phyloP scores from a whole-genome alignment of 257 asterid genomes.

The Rubia yunnanensis region DNA sequence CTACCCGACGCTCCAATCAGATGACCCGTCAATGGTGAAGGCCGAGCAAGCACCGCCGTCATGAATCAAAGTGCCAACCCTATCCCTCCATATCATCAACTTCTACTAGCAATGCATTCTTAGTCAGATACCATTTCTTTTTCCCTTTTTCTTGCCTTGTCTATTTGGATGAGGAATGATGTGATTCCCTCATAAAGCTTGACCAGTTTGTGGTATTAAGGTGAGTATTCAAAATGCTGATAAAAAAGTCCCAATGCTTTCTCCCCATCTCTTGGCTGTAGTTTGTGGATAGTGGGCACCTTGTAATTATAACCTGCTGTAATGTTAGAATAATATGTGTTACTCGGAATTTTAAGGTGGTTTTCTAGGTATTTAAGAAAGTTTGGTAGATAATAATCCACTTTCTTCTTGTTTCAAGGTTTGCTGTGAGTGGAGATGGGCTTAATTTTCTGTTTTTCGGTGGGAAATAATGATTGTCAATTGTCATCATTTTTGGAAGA shows the following conservation, averaged over 20 bases:
- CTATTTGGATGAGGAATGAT: conserved; percentile 17
- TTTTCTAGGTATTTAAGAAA: not conserved
- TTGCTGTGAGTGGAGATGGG: not conserved
- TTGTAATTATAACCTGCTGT: conserved; percentile 13
- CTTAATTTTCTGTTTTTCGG: not conserved
- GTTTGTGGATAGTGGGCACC: conserved; percentile 24
- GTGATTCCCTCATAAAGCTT: conserved; percentile 18
- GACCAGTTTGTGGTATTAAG: conserved; percentile 19
- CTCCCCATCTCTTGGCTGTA: conserved; percentile 19
- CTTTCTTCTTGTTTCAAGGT: not conserved
- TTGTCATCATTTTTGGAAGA: not conserved
- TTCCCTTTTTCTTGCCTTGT: not conserved
- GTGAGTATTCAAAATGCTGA: conserved; percentile 14
- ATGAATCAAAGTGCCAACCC: conserved; percentile 34
- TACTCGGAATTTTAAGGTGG: not conserved
- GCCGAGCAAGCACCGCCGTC: conserved; percentile 60
- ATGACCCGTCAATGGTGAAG: conserved; percentile 42
- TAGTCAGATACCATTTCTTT: conserved; percentile 32
- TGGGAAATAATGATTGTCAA: not conserved
- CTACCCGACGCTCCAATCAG: conserved; percentile 47
- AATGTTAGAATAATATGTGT: not conserved
- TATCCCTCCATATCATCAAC: conserved; percentile 16
- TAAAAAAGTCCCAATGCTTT: conserved; percentile 25
- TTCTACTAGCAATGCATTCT: conserved; percentile 29
- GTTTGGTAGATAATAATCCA: not conserved